Evolutionary conservation across 2,329 filamentous ascomycete genomes (phyloP).

Genomic region (Elsinoe necatrix): DNA sequence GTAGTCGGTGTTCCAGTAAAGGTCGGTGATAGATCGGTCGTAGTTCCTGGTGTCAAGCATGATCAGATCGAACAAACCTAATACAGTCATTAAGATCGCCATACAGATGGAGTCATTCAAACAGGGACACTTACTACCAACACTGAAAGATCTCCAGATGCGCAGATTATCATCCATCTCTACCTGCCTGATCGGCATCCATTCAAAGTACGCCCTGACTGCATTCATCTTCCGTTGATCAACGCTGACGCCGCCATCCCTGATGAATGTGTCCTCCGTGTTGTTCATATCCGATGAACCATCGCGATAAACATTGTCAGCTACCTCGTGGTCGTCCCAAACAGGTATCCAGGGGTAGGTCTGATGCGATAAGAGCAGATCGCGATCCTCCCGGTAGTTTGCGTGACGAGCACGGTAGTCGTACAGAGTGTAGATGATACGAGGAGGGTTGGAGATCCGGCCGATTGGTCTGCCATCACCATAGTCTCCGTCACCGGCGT

Average conservation of each 20-base stretch:
- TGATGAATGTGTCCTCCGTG: conserved; percentile 56
- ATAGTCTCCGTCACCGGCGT: conserved; percentile 33
- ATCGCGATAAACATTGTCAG: conserved; percentile 58
- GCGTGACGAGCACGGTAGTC: conserved; percentile 53
- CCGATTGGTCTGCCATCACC: conserved; percentile 32
- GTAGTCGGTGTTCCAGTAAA: conserved; percentile 52
- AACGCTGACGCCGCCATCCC: conserved; percentile 51
- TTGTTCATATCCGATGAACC: conserved; percentile 55
- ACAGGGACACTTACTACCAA: conserved; percentile 39
- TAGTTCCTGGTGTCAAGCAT: conserved; percentile 64
- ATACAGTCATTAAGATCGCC: neutral
- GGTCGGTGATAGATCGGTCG: conserved; percentile 55
- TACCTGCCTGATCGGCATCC: conserved; percentile 54
- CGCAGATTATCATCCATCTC: conserved; percentile 62
- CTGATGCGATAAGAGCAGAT: conserved; percentile 49
- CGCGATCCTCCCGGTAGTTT: conserved; percentile 53
- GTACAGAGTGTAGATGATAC: conserved; percentile 45
- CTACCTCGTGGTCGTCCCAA: conserved; percentile 58
- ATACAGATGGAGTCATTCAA: neutral
- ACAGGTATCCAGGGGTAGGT: conserved; percentile 55
- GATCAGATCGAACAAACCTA: conserved; percentile 53
- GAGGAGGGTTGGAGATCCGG: conserved; percentile 46
- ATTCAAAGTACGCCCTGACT: conserved; percentile 62
- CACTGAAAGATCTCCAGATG: conserved; percentile 58
- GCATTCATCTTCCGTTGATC: conserved; percentile 67